A percentile compares a stretch with the other conserved stretches of the same genome.
Evolutionary conservation across 768 basidiomycete species (phyloP).

Genomic region (Suillus cothurnatus): DNA sequence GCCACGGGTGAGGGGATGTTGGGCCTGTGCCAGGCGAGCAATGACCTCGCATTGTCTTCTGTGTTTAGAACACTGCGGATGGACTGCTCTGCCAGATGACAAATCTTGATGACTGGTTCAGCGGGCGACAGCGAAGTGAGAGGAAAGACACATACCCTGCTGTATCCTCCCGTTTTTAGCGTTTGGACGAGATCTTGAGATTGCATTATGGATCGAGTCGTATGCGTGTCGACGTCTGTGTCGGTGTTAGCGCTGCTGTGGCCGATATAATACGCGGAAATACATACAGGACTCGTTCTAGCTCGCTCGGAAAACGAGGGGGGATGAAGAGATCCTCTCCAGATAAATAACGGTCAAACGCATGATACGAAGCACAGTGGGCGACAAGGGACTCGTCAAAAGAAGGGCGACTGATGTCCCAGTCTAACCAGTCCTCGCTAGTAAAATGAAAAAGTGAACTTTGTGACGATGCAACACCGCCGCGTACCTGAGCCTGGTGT

Average conservation of each 20-base stretch:
- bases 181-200: constrained; percentile 62
- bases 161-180: constrained; percentile 50
- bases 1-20: neutral
- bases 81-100: constrained; percentile 63
- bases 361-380: constrained; percentile 68
- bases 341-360: constrained; percentile 64
- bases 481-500: constrained; percentile 58
- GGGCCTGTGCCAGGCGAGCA: constrained; percentile 55
- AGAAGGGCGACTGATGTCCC: constrained; percentile 63
- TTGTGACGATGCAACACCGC: constrained; percentile 14
- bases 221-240: constrained; percentile 65
- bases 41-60: constrained; percentile 56
- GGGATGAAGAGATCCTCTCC: constrained; percentile 67
- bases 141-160: constrained; percentile 36
- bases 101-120: constrained; percentile 44
- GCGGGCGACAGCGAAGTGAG: constrained; percentile 9
- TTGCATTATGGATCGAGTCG: constrained; percentile 74
- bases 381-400: constrained; percentile 67
- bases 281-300: constrained; percentile 66
- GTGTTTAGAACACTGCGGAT: constrained; percentile 63
- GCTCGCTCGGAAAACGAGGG: constrained; percentile 56
- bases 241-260: constrained; percentile 1
- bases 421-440: constrained; percentile 60
- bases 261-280: neutral
- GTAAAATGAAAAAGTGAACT: constrained; percentile 17